Base-by-base conservation (phyloP, 1,139 yeast species). In the Saccharomyces hybrid region DNA sequence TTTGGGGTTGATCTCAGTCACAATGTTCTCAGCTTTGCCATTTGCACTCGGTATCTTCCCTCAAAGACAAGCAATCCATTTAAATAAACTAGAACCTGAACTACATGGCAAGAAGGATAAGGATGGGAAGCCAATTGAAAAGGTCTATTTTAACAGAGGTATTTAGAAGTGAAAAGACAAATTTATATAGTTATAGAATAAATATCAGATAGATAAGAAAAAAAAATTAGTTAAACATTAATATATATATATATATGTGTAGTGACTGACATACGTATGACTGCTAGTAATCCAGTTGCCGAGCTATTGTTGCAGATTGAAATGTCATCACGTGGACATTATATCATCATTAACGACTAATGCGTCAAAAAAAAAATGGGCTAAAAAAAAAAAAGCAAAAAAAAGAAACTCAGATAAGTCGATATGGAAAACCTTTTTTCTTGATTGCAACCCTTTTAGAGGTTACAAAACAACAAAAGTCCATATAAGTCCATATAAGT, bases 11-110 rank as follows among this genome's bases (percentile, higher is more conserved):
- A 89, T 93, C 63, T 84, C 91, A 51, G 80, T 80, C 14, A 91
- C 98, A 1, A 85, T 96, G 2, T 84, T 93, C 63, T 83, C 82
- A 31, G 98, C 85, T 0, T 78, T 93, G 62, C 99, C 99, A 11
- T 88, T 93, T 74, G 98, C 99, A 0, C 76, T 93, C 66, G 99
- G 91, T 2, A 87, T 90, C 3, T 93, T 93, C 81, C 99, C 99
- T 4, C 97, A 91, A 71, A 81, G 86, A 66, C 83, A 88, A 64
- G 74, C 73, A 31, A 76, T 91, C 58, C 70, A 76, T 26, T 85
- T 84, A 6, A 57, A 71, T 14, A 75, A 76, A 51, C 76, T 93
- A 58, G 98, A 91, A 69, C 72, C 76, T 2, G 73, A 81, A 57
- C 81, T 91, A 69, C 79, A 76, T 13, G 77, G 75, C 44, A 74